Percentiles rank a stretch among this genome's conserved stretches.
phyloP scores from a whole-genome alignment of 2,329 filamentous ascomycete species.

The Phialophora verrucosa region DNA sequence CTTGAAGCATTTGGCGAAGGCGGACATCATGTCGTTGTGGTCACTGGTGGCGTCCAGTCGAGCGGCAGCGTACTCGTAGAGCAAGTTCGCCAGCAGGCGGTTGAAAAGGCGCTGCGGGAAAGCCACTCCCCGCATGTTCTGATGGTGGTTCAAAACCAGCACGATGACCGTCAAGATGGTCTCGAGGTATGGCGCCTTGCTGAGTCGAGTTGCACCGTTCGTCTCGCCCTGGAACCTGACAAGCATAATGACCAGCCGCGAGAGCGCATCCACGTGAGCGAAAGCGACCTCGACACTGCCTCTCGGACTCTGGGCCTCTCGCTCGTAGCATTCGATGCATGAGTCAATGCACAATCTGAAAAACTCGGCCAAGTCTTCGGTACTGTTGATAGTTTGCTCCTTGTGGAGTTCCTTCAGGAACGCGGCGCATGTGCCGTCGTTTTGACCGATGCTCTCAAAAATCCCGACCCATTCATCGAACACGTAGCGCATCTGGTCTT shows the following conservation, averaged over 20 bases:
- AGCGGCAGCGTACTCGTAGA: slow-evolving; percentile 72
- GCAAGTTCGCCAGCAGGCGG: slow-evolving; percentile 80
- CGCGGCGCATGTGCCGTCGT: slow-evolving; percentile 71
- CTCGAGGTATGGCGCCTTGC: slow-evolving; percentile 74
- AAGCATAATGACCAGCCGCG: slow-evolving; percentile 77
- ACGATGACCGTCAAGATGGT: slow-evolving; percentile 78
- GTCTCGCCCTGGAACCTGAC: slow-evolving; percentile 72
- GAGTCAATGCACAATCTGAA: slow-evolving; percentile 80
- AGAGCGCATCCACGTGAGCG: slow-evolving; percentile 77
- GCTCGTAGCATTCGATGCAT: slow-evolving; percentile 78
- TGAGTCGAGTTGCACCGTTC: slow-evolving; percentile 63
- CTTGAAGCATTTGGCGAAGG: slow-evolving; percentile 72
- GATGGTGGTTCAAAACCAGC: slow-evolving; percentile 83
- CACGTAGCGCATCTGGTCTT: slow-evolving; percentile 89
- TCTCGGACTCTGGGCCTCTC: slow-evolving; percentile 65
- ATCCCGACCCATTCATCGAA: slow-evolving; percentile 95
- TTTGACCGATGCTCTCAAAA: slow-evolving; percentile 75
- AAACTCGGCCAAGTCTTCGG: slow-evolving; percentile 79
- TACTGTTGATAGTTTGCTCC: slow-evolving; percentile 71
- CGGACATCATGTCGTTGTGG: slow-evolving; percentile 73
- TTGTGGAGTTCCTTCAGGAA: slow-evolving; percentile 87
- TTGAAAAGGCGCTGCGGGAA: slow-evolving; percentile 92
- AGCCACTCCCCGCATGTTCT: slow-evolving; percentile 76
- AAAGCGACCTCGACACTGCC: slow-evolving; percentile 67
- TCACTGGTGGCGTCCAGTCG: slow-evolving; percentile 64